Evolutionary conservation across 2,329 filamentous ascomycete species (phyloP).

Genomic region (Botrytis elliptica): DNA sequence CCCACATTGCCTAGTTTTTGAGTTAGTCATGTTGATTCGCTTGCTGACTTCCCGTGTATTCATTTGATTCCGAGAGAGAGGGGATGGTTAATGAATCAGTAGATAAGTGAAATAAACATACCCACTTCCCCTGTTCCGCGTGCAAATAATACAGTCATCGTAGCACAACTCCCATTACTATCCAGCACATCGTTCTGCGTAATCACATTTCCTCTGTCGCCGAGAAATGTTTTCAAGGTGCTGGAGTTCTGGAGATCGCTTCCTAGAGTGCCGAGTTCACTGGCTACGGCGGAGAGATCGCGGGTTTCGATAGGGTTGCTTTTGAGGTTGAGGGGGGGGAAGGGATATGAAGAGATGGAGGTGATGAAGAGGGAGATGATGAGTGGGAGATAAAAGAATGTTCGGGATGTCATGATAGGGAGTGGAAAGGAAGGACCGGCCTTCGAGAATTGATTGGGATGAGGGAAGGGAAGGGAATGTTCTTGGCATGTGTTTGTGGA

Average conservation of each 20-base stretch:
- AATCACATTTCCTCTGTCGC: constrained; percentile 11
- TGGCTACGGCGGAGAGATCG: constrained; percentile 7
- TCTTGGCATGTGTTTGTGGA: not conserved
- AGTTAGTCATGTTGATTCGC: not conserved
- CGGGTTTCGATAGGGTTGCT: not conserved
- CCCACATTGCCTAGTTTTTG: constrained; percentile 33
- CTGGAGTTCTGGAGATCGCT: constrained; percentile 14
- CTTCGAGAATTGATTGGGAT: not conserved
- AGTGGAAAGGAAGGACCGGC: not conserved
- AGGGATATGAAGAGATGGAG: not conserved
- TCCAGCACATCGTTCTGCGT: constrained; percentile 16
- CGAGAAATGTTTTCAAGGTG: not conserved
- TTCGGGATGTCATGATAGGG: not conserved
- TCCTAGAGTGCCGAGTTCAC: constrained; percentile 7
- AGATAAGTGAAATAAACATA: not conserved
- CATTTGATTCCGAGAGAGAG: not conserved
- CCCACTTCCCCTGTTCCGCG: constrained; percentile 33
- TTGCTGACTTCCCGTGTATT: not conserved
- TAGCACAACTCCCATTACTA: constrained; percentile 30
- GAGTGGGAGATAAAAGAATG: not conserved
- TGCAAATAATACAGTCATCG: constrained; percentile 35
- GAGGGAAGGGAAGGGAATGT: not conserved
- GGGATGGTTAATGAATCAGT: not conserved
- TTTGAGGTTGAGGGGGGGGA: not conserved
- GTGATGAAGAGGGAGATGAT: not conserved